Percentiles rank a stretch among this genome's conserved stretches.
Evolutionary conservation across 768 basidiomycete genomes (phyloP).

Genomic region (Suillus placidus): DNA sequence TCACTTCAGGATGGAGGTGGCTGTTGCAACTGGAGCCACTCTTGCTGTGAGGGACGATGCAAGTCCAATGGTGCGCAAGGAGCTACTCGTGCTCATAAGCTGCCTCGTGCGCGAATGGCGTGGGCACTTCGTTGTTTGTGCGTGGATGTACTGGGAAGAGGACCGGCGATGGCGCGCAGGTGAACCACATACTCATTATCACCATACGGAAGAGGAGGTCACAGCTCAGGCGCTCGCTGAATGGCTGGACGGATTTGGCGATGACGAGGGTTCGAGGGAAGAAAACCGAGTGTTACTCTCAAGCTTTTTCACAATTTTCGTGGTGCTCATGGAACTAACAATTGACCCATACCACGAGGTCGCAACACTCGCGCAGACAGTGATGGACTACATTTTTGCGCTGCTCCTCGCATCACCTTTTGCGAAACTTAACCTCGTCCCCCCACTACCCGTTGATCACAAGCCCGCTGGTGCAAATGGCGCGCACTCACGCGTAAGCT

Average conservation of each 20-base stretch:
- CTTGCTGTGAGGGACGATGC: constrained; percentile 92
- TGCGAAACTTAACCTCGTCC: constrained; percentile 61
- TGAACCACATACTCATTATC: constrained; percentile 34
- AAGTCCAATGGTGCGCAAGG: constrained; percentile 95
- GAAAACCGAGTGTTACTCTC: constrained; percentile 84
- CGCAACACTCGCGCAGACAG: constrained; percentile 85
- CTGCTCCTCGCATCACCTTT: constrained; percentile 90
- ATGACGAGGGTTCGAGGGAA: constrained; percentile 66
- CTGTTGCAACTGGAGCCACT: constrained; percentile 85
- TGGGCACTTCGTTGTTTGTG: constrained; percentile 94
- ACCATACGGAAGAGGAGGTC: constrained; percentile 62
- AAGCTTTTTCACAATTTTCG: constrained; percentile 94
- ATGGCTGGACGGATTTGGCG: constrained; percentile 74
- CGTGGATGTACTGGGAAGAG: constrained; percentile 96
- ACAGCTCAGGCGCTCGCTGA: constrained; percentile 72
- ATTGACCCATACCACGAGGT: constrained; percentile 94
- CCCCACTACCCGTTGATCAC: constrained; percentile 46
- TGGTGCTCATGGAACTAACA: constrained; percentile 84
- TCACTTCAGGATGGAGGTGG: constrained; percentile 89
- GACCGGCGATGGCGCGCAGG: constrained; percentile 63
- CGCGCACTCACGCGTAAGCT: constrained; percentile 46
- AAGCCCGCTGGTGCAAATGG: constrained; percentile 33
- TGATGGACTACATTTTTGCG: constrained; percentile 91
- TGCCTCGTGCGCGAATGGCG: constrained; percentile 96
- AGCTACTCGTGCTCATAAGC: constrained; percentile 87